A percentile compares a stretch with the other conserved stretches of the same genome.
Evolutionary conservation across 164 flowering plant genomes (phyloP).

Genomic region (Magnolia sinica): DNA sequence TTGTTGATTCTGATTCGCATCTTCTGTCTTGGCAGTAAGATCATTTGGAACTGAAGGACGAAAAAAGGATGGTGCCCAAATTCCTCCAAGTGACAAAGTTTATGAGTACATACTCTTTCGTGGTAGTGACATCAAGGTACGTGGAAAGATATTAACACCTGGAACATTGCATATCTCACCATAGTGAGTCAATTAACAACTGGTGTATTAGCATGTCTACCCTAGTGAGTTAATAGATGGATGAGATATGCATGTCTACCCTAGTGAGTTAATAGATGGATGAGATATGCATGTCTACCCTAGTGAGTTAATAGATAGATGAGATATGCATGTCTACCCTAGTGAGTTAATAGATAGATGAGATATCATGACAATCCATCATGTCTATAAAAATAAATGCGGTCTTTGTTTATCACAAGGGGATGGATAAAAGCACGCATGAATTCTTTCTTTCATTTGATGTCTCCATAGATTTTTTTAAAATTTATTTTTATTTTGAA

Average conservation of each 20-base stretch:
- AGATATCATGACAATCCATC: neutral
- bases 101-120: constrained; percentile 86
- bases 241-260: neutral
- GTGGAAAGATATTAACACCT: too few species aligned
- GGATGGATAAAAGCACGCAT: neutral
- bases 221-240: neutral
- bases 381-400: neutral
- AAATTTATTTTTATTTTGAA: too few species aligned
- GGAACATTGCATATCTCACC: too few species aligned
- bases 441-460: neutral
- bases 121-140: constrained; percentile 85
- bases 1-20: constrained; percentile 8
- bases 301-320: neutral
- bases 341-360: neutral
- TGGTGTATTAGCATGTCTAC: neutral
- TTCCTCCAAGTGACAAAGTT: constrained; percentile 76
- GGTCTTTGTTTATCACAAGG: neutral
- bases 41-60: constrained; percentile 93
- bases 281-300: neutral
- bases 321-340: neutral
- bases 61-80: constrained; percentile 82
- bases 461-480: neutral
- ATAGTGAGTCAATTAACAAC: neutral
- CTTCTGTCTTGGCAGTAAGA: constrained; percentile 47
- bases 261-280: neutral